phyloP scores from a whole-genome alignment of 768 basidiomycete genomes.

The Leucosporidium yakuticum region DNA sequence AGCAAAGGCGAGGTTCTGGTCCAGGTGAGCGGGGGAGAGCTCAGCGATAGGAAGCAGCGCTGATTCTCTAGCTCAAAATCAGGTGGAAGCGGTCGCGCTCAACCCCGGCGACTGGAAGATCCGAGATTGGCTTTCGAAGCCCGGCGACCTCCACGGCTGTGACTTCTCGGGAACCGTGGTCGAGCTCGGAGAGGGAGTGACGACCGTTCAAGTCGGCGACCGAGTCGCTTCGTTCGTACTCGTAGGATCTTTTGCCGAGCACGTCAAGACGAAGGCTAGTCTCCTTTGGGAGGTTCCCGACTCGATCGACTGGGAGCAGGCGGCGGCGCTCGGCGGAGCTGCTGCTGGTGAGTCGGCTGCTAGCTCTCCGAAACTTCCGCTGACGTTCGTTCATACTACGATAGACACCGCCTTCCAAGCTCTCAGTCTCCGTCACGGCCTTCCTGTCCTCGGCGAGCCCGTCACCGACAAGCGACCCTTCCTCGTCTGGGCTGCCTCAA shows the following conservation, averaged over 20 bases:
- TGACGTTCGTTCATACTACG: background rate
- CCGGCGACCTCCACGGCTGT: slow-evolving; percentile 14
- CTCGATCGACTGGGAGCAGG: slow-evolving; percentile 13
- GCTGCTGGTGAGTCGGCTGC: slow-evolving; percentile 14
- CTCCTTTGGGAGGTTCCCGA: slow-evolving; percentile 29
- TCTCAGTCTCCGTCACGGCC: slow-evolving; percentile 10
- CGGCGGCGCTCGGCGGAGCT: slow-evolving; percentile 16
- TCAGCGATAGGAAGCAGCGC: background rate
- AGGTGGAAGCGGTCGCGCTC: slow-evolving; percentile 12
- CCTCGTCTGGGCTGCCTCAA: slow-evolving; percentile 30
- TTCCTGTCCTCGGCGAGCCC: slow-evolving; percentile 3
- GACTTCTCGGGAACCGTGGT: slow-evolving; percentile 22
- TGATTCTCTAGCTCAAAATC: background rate
- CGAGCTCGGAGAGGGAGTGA: slow-evolving; percentile 11
- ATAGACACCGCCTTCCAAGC: slow-evolving; percentile 27
- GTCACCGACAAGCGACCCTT: slow-evolving; percentile 9
- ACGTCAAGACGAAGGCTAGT: slow-evolving; percentile 11
- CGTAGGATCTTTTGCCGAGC: slow-evolving; percentile 16
- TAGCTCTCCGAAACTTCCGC: background rate
- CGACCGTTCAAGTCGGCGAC: slow-evolving; percentile 27
- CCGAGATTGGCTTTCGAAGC: slow-evolving; percentile 18
- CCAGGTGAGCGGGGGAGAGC: slow-evolving; percentile 4
- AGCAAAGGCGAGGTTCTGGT: slow-evolving; percentile 13
- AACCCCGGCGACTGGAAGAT: slow-evolving; percentile 27
- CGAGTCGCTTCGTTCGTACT: slow-evolving; percentile 27